Evolutionary conservation across 441 rosid species (phyloP).

Genomic region (Daphne laureola): DNA sequence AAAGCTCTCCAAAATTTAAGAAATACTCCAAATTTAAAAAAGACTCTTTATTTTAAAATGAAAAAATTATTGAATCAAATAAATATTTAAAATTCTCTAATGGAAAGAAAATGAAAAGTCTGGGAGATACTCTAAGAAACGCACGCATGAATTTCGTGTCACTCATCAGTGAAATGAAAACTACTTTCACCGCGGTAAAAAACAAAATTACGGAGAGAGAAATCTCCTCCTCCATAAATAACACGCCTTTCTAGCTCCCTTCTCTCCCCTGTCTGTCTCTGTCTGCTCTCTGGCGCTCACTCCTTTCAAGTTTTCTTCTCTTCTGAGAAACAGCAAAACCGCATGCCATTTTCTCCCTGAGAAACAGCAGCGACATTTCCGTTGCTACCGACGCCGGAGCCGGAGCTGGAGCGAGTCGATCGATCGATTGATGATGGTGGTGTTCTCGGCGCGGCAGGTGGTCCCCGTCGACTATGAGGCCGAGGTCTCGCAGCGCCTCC

Average conservation of each 20-base stretch:
- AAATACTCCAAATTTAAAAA: too few relatives aligned
- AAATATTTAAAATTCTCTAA: too few relatives aligned
- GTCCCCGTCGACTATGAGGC: constrained; percentile 87
- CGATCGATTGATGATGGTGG: constrained; percentile 48
- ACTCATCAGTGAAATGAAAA: too few relatives aligned
- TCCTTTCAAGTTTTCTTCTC: constrained; percentile 34
- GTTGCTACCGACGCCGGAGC: constrained; percentile 8
- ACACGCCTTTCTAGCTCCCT: constrained; percentile 13
- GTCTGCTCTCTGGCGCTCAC: constrained; percentile 49
- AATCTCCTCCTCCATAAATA: constrained; percentile 23
- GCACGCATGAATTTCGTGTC: too few relatives aligned
- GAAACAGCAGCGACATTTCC: constrained; percentile 11
- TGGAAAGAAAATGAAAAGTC: too few relatives aligned
- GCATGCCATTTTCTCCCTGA: constrained; percentile 15
- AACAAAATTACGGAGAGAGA: constrained; percentile 5
- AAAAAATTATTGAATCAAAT: too few relatives aligned
- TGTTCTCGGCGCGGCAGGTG: constrained; percentile 73
- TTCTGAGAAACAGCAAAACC: constrained; percentile 18
- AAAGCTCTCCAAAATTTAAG: too few relatives aligned
- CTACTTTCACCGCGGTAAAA: constrained; percentile 12
- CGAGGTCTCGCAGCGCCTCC: constrained; percentile 80
- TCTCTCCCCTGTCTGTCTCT: constrained; percentile 4
- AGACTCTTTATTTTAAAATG: too few relatives aligned
- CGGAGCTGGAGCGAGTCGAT: background rate
- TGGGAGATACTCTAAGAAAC: too few relatives aligned